Base-by-base conservation (phyloP, 345 rosid genomes). In the Camelina hispida region DNA sequence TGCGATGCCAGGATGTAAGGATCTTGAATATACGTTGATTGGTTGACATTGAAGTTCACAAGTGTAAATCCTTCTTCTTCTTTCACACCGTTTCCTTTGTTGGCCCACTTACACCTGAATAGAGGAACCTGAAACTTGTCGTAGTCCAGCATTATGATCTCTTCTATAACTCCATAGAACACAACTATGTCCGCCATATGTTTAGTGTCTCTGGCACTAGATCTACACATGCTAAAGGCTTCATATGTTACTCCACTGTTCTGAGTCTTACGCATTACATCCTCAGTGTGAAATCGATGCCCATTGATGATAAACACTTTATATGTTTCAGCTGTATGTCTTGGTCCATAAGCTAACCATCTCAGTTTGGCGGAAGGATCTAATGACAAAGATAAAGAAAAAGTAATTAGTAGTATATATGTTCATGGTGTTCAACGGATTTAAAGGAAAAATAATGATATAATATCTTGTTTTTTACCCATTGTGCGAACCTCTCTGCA, bases 1-100 rank as follows among this genome's bases (percentile, higher is more conserved):
- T 68, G 28, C 0, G 52, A 15, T 1, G 62, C 11, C 11, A 53
- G 0, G n/a, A 68, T 54, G 25, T 8, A 68, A 5, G 40, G 72
- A 42, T 53, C 72, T 2, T 9, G 7, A 2, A 6, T 0, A 23
- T 4, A 38, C 1, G 51, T 0, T 1, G 11, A 22, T 3, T 53
- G 72, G 51, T 53, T 68, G 22, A 38, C 2, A 4, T 38, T 35
- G 11, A 68, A 38, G 13, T 68, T 68, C 32, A 30, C 32, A 5
- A 30, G 32, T 30, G 32, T 30, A 30, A 30, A 30, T 3, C 32
- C 32, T 30, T 54, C 51, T 38, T 68, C 72, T 30, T 53, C 40
- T 9, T 54, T 68, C 3, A 54, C 12, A 15, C 40, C 2, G 10
- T 42, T 10, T 0, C 62, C 62, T 10, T 25, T 54, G 3, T 68